phyloP scores from a whole-genome alignment of 352 stramenopile genomes.

The Sclerospora graminicola region DNA sequence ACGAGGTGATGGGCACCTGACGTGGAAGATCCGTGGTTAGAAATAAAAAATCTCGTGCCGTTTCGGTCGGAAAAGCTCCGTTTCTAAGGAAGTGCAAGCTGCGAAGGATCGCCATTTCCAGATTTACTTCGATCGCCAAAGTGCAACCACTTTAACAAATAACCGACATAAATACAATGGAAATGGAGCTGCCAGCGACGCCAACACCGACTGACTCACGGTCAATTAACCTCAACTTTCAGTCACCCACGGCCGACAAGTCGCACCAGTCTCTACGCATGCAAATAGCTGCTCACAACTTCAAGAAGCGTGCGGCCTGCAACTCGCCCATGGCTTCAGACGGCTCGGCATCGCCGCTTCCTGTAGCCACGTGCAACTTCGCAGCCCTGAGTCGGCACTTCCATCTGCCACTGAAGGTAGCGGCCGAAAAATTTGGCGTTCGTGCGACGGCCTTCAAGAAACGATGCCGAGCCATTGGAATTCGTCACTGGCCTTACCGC shows the following conservation, averaged over 20 bases:
- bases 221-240: slow-evolving; percentile 26
- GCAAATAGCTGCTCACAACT: slow-evolving; percentile 22
- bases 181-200: slow-evolving; percentile 27
- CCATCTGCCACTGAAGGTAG: slow-evolving; percentile 53
- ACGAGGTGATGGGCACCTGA: slow-evolving; percentile 20
- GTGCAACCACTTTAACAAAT: neutral
- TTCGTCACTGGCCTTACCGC: slow-evolving; percentile 61
- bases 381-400: slow-evolving; percentile 60
- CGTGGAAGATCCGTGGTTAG: slow-evolving; percentile 21
- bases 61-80: slow-evolving; percentile 16
- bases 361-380: slow-evolving; percentile 49
- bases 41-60: slow-evolving; percentile 18
- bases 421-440: slow-evolving; percentile 66
- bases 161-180: slow-evolving; percentile 7
- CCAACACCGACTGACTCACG: slow-evolving; percentile 19
- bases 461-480: slow-evolving; percentile 54
- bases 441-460: slow-evolving; percentile 72
- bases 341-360: slow-evolving; percentile 9
- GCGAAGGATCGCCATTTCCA: slow-evolving; percentile 10
- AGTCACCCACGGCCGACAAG: slow-evolving; percentile 35
- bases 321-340: slow-evolving; percentile 14
- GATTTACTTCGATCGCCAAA: slow-evolving; percentile 12
- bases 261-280: slow-evolving; percentile 28
- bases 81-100: slow-evolving; percentile 16
- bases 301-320: slow-evolving; percentile 29